A percentile compares a stretch with the other conserved stretches of the same genome.
phyloP scores from a whole-genome alignment of 345 rosid species.

The Lepidium africanum region DNA sequence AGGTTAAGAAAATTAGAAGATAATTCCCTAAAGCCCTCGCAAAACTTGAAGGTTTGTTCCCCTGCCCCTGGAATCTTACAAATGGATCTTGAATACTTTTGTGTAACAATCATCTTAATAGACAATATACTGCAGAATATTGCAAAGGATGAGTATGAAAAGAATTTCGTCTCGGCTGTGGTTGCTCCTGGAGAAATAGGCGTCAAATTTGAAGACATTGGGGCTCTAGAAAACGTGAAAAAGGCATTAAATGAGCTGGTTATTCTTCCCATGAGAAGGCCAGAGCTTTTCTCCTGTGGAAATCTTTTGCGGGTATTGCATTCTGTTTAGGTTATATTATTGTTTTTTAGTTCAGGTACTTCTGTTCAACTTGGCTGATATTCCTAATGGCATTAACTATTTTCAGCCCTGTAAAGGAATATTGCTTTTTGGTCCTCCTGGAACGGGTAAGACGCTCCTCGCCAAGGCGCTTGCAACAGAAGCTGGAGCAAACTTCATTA shows the following conservation, averaged over 20 bases:
- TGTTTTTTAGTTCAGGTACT: background rate
- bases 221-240: constrained; percentile 94
- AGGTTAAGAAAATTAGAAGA: constrained; percentile 78
- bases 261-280: constrained; percentile 97
- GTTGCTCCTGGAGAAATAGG: constrained; percentile 94
- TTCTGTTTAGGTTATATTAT: background rate
- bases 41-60: constrained; percentile 59
- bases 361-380: constrained; percentile 6
- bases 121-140: constrained; percentile 46
- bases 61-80: background rate
- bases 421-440: constrained; percentile 98
- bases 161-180: constrained; percentile 76
- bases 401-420: constrained; percentile 97
- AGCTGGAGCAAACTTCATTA: constrained; percentile 94
- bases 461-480: constrained; percentile 98
- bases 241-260: constrained; percentile 90
- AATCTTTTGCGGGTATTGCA: constrained; percentile 75
- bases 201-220: constrained; percentile 81
- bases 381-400: constrained; percentile 11
- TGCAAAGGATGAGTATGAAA: constrained; percentile 83
- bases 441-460: constrained; percentile 96
- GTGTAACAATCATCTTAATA: constrained; percentile 15
- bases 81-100: background rate
- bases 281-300: constrained; percentile 85
- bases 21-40: constrained; percentile 47